A percentile compares a stretch with the other conserved stretches of the same genome.
These are phyloP conservation scores for Microdochium trichocladiopsis DNA, from an alignment of 2,329 filamentous ascomycete genomes.

Conservation along the genomic window DNA sequence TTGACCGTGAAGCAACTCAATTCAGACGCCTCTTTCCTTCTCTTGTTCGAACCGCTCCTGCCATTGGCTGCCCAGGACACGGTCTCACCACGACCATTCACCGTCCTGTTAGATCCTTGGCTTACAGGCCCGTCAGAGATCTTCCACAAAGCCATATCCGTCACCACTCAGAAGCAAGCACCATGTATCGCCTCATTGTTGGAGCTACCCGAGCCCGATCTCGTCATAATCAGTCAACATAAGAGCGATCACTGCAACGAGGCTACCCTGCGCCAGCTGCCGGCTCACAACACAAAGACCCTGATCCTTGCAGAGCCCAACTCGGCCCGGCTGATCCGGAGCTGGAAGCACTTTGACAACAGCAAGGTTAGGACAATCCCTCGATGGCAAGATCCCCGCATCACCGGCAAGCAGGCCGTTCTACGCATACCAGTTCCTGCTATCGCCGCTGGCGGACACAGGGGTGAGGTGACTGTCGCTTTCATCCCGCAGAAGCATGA, in stretches of 20 bases:
- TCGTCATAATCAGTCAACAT: conserved; percentile 38
- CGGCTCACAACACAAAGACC: conserved; percentile 42
- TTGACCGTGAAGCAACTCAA: conserved; percentile 58
- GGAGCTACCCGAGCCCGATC: conserved; percentile 33
- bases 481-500: conserved; percentile 57
- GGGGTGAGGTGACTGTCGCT: conserved; percentile 65
- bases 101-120: conserved; percentile 68
- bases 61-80: conserved; percentile 24
- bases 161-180: conserved; percentile 44
- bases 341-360: conserved; percentile 62
- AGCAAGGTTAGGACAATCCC: conserved; percentile 36
- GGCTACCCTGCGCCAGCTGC: conserved; percentile 59
- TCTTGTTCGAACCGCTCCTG: conserved; percentile 52
- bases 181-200: conserved; percentile 47
- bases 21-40: conserved; percentile 56
- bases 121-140: conserved; percentile 53
- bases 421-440: conserved; percentile 46
- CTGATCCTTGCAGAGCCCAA: conserved; percentile 59
- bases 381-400: conserved; percentile 35
- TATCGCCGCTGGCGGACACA: conserved; percentile 38
- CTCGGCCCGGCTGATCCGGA: conserved; percentile 56
- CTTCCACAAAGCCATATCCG: conserved; percentile 54
- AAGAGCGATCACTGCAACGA: conserved; percentile 64
- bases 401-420: conserved; percentile 22
- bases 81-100: conserved; percentile 44